phyloP scores from a whole-genome alignment of 148 eudicot genomes.

The Pouteria glomerata region DNA sequence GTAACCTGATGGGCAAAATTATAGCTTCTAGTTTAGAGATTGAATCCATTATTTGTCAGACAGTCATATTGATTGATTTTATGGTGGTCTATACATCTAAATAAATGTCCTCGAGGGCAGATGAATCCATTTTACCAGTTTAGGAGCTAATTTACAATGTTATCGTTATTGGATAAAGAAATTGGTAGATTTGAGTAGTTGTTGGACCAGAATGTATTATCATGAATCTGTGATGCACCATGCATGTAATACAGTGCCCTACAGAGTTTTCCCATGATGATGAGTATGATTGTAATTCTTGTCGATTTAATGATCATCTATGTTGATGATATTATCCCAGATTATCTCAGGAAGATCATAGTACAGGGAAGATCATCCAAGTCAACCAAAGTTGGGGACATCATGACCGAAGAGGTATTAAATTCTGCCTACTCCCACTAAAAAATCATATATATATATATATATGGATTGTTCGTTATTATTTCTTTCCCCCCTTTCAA shows the following conservation, averaged over 20 bases:
- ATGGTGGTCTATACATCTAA: not conserved
- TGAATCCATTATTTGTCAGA: not conserved
- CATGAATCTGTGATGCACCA: too few relatives aligned
- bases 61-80: not conserved
- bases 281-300: not conserved
- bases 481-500: not conserved
- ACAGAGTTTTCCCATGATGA: not conserved
- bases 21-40: not conserved
- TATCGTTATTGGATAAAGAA: not conserved
- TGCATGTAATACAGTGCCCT: not conserved
- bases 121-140: not conserved
- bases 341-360: slow-evolving; percentile 97
- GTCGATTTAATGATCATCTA: not conserved
- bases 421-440: not conserved
- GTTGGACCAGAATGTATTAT: not conserved
- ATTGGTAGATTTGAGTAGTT: not conserved
- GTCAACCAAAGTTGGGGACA: slow-evolving; percentile 97
- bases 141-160: not conserved
- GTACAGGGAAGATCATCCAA: slow-evolving; percentile 99
- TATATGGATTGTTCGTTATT: not conserved
- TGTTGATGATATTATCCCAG: slow-evolving; percentile 30
- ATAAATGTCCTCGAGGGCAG: not conserved
- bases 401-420: slow-evolving; percentile 97
- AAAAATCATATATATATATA: too few relatives aligned
- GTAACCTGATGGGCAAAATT: not conserved